A percentile compares a stretch with the other conserved stretches of the same genome.
Evolutionary conservation across 2,329 filamentous ascomycete species (phyloP).

Genomic region (Ramularia collo-cygni): DNA sequence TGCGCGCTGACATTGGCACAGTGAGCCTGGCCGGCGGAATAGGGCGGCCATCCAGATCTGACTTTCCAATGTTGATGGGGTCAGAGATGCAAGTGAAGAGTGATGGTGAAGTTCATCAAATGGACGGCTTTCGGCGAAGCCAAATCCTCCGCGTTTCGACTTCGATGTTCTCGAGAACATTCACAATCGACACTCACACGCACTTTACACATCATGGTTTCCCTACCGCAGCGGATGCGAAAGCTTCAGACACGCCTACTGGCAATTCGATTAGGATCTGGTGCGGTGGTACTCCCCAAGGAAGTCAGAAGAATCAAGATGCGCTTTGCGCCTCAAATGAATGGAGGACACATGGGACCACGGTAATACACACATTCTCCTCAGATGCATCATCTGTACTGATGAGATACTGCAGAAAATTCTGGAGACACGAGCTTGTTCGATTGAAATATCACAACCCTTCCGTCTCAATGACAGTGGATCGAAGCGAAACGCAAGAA

Average conservation of each 20-base stretch:
- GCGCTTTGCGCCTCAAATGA: slow-evolving; percentile 57
- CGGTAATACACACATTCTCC: slow-evolving; percentile 44
- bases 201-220: too few species aligned
- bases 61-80: background rate
- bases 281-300: slow-evolving; percentile 71
- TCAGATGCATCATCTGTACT: slow-evolving; percentile 30
- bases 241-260: slow-evolving; percentile 68
- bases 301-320: slow-evolving; percentile 69
- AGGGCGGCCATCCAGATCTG: slow-evolving; percentile 26
- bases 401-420: slow-evolving; percentile 55
- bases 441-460: slow-evolving; percentile 95
- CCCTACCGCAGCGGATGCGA: slow-evolving; percentile 63
- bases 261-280: slow-evolving; percentile 69
- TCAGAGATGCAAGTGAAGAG: background rate
- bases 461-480: slow-evolving; percentile 71
- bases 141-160: too few species aligned
- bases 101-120: slow-evolving; percentile 3
- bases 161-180: too few species aligned
- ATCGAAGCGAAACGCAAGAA: slow-evolving; percentile 54
- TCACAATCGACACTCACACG: too few species aligned
- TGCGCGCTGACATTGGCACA: slow-evolving; percentile 19
- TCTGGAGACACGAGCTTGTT: slow-evolving; percentile 77
- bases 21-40: slow-evolving; percentile 17
- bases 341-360: slow-evolving; percentile 65
- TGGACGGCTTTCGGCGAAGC: too few species aligned